Percentiles rank a stretch among this genome's conserved stretches.
phyloP scores from a whole-genome alignment of 225 moss, liverwort and hornwort species.

The Ulota crispa region DNA sequence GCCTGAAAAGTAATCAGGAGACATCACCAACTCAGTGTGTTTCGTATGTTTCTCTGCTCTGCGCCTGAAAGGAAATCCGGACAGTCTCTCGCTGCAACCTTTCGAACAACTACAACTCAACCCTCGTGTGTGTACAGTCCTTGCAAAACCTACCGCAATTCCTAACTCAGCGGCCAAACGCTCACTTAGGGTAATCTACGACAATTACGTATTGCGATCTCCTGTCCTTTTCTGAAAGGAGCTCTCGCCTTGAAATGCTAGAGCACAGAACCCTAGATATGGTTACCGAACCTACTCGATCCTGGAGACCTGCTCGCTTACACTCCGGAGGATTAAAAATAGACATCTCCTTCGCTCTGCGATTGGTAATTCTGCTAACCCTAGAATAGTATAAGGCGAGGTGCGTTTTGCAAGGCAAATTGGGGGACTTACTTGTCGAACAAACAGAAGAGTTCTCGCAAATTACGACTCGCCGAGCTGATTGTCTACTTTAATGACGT shows the following conservation, averaged over 20 bases:
- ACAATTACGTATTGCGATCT: neutral
- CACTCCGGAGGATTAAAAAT: neutral
- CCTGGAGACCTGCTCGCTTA: conserved; percentile 20
- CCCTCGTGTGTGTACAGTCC: neutral
- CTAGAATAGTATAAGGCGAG: neutral
- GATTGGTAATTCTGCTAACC: conserved; percentile 21
- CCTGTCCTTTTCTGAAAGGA: neutral
- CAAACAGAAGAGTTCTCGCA: conserved; percentile 12
- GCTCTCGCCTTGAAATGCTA: conserved; percentile 2
- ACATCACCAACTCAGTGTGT: too few relatives aligned
- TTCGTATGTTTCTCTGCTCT: neutral
- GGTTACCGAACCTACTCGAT: conserved; percentile 6
- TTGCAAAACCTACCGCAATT: conserved; percentile 3
- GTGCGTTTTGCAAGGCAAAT: neutral
- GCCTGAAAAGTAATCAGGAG: neutral
- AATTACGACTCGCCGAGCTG: conserved; percentile 22
- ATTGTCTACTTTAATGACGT: conserved; percentile 15
- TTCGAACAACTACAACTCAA: too few relatives aligned
- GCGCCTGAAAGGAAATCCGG: neutral
- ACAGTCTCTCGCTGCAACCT: too few relatives aligned
- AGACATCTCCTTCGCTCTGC: neutral
- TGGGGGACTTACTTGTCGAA: conserved; percentile 27
- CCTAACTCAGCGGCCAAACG: neutral
- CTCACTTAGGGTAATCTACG: conserved; percentile 11
- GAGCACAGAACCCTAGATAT: conserved; percentile 8